These are phyloP conservation scores for Lasiodiplodia sp. DNA, from an alignment of 2,329 filamentous ascomycete genomes.

Conservation along the genomic window DNA sequence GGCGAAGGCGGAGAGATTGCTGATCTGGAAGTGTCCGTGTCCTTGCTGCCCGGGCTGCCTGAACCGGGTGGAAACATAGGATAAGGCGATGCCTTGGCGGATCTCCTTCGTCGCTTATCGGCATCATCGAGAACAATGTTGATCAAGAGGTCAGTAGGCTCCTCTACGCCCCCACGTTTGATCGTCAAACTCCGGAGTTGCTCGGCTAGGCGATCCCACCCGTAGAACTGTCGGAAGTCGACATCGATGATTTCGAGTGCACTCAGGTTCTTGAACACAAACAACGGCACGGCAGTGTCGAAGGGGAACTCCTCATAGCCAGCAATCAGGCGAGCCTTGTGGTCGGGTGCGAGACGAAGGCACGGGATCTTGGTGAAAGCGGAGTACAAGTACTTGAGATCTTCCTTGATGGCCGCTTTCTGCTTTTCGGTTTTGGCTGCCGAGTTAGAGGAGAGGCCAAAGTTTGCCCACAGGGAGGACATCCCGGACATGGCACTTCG, in stretches of 20 bases:
- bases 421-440: conserved; percentile 87
- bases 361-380: conserved; percentile 98
- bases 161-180: conserved; percentile 86
- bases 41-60: conserved; percentile 68
- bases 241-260: conserved; percentile 93
- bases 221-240: conserved; percentile 96
- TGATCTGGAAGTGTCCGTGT: conserved; percentile 72
- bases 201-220: conserved; percentile 93
- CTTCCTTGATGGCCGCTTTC: conserved; percentile 82
- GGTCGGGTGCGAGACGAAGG: conserved; percentile 87
- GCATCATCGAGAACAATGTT: conserved; percentile 96
- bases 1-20: conserved; percentile 60
- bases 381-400: conserved; percentile 95
- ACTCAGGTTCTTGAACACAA: conserved; percentile 96
- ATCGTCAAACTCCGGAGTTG: conserved; percentile 89
- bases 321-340: conserved; percentile 85
- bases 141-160: conserved; percentile 87
- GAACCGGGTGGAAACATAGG: conserved; percentile 74
- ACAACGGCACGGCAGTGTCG: conserved; percentile 94
- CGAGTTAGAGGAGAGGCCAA: conserved; percentile 82
- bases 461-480: conserved; percentile 89
- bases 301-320: conserved; percentile 98
- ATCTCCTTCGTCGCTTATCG: conserved; percentile 86
- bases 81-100: conserved; percentile 83
- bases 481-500: conserved; percentile 97